Evolutionary conservation across 768 basidiomycete species (phyloP), one percentile per base, ranked within the genome.

Genomic region (Russula foetens): DNA sequence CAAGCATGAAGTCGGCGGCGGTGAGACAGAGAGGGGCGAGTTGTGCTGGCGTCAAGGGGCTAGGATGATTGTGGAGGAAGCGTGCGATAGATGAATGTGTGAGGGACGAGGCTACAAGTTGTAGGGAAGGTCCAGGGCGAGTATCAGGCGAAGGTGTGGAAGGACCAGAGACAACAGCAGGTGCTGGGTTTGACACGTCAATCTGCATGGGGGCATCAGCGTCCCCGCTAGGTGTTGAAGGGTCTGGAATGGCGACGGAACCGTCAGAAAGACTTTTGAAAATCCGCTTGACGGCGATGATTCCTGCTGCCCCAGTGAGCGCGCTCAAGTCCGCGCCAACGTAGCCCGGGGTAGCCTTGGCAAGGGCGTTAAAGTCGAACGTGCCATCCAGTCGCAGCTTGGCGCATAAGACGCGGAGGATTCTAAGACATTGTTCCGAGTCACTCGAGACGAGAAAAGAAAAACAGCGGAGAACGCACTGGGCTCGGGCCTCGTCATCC

Each of bases 211-310:
- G 62, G 2, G 62, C 68, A 58, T 75, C 73, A 28, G 28, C 28
- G n/a, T 47, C 53, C 5, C 72, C 71, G 9, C 66, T 69, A 4
- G 70, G 58, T 17, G 71, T 59, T 11, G 41, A 2, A 4, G 71
- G 63, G 4, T 79, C 76, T 0, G 85, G 81, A 26, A 89, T 76
- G 19, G 79, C 72, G 0, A 89, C 71, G 0, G 81, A 81, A 11
- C 84, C 85, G 17, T 86, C 84, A 0, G 88, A 78, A 7, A 84
- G 67, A 49, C 75, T 73, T 64, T 88, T 82, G 73, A 98, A 98
- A 68, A 98, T 97, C 26, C 97, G 83, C 72, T 98, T 98, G 33
- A 98, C 95, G 0, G 97, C 95, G 51, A 93, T 88, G 56, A 98
- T 90, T 1, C 96, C 96, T 2, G 96, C 96, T 23, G 94, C 93